These are phyloP conservation scores for Suillus alpinus DNA, from an alignment of 768 basidiomycete genomes.

Conservation along the genomic window DNA sequence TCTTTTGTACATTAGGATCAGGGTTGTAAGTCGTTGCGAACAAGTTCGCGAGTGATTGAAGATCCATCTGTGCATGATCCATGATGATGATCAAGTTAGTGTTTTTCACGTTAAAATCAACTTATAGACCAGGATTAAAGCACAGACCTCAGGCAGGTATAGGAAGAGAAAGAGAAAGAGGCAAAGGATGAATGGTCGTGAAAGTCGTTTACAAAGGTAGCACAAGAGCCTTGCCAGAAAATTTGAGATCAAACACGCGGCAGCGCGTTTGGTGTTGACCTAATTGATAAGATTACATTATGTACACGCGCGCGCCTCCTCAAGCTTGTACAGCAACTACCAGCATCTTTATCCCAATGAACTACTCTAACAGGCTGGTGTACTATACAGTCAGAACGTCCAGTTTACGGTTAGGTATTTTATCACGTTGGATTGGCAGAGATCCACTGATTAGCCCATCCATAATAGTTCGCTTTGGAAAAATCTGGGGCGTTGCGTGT, in stretches of 20 bases:
- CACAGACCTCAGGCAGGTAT: conserved; percentile 1
- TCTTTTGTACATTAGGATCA: conserved; percentile 84
- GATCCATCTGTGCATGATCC: conserved; percentile 50
- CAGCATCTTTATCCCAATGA: background rate
- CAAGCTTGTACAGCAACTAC: background rate
- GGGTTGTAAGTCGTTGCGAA: conserved; percentile 79
- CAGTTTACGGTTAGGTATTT: background rate
- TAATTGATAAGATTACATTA: conserved; percentile 1
- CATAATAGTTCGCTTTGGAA: no score
- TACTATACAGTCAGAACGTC: background rate
- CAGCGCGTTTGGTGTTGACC: background rate
- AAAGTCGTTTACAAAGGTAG: conserved; percentile 14
- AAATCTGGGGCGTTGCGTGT: background rate
- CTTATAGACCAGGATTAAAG: background rate
- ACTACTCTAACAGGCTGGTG: background rate
- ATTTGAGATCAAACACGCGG: conserved; percentile 6
- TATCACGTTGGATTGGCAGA: background rate
- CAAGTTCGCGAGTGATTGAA: conserved; percentile 71
- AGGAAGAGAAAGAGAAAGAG: conserved; percentile 1
- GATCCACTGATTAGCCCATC: background rate
- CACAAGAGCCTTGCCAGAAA: conserved; percentile 9
- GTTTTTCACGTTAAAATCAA: background rate
- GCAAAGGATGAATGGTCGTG: conserved; percentile 9
- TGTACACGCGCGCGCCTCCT: background rate
- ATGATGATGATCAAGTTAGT: background rate